phyloP scores from a whole-genome alignment of 495 filamentous ascomycete genomes.

The Geoglossum glabrum region DNA sequence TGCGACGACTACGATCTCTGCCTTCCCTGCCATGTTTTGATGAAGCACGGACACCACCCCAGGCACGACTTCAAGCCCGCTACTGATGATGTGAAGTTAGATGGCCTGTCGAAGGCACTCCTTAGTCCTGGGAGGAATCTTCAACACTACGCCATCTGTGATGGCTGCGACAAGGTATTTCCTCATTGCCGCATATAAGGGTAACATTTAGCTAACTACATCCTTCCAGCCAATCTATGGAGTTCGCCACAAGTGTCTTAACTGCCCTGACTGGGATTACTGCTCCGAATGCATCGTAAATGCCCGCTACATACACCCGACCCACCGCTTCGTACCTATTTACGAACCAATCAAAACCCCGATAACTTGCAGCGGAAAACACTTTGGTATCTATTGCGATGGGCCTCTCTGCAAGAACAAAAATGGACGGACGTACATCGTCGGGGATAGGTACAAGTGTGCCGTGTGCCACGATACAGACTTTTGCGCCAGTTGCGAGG shows the following conservation, averaged over 20 bases:
- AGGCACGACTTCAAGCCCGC: constrained; percentile 59
- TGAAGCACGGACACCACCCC: constrained; percentile 84
- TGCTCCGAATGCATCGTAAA: constrained; percentile 57
- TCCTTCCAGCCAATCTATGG: constrained; percentile 47
- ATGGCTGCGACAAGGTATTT: constrained; percentile 70
- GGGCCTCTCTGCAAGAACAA: constrained; percentile 61
- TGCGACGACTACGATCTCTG: constrained; percentile 92
- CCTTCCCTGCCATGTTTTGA: constrained; percentile 49
- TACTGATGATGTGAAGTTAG: constrained; percentile 32
- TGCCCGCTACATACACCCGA: constrained; percentile 47
- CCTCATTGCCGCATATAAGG: not conserved
- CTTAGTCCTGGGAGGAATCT: constrained; percentile 65
- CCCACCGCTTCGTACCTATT: constrained; percentile 78
- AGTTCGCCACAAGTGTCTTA: constrained; percentile 89
- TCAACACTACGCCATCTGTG: constrained; percentile 74
- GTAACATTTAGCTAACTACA: constrained; percentile 12
- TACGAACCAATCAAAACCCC: constrained; percentile 44
- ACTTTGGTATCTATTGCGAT: constrained; percentile 85
- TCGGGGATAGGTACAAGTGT: constrained; percentile 85
- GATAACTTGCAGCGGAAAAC: constrained; percentile 28
- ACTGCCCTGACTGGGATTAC: constrained; percentile 96
- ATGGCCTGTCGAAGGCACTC: constrained; percentile 34
- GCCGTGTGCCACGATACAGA: constrained; percentile 91
- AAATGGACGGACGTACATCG: constrained; percentile 43
- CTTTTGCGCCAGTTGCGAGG: constrained; percentile 90